Conservation (phyloP, 148 eudicot species). For the Heliamphora exappendiculata region DNA sequence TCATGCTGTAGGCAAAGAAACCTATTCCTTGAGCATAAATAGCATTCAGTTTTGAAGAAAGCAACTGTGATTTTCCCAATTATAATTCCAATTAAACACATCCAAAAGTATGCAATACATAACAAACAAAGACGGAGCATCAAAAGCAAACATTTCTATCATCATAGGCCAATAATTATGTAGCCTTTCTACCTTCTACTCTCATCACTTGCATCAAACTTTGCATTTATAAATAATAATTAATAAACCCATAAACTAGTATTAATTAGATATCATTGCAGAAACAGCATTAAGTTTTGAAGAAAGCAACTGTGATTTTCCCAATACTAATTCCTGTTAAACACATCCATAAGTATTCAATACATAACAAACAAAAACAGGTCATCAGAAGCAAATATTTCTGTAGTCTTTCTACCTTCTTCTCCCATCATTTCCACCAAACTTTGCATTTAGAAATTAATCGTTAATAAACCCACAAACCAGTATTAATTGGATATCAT, state of each 20-base stretch:
- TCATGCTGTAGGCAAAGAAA: slow-evolving; percentile 27
- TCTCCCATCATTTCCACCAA: neutral
- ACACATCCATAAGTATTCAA: neutral
- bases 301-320: slow-evolving; percentile 7
- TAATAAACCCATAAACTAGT: neutral
- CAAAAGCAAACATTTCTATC: too few species aligned
- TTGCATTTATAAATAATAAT: neutral
- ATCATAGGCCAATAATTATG: neutral
- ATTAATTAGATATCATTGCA: neutral
- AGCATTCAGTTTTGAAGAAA: slow-evolving; percentile 9
- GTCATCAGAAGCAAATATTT: too few species aligned
- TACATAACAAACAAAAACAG: neutral
- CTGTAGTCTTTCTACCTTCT: neutral
- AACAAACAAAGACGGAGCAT: neutral
- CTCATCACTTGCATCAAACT: neutral
- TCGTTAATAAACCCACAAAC: neutral
- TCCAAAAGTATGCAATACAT: neutral
- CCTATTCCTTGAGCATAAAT: slow-evolving; percentile 6
- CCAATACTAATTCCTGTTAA: slow-evolving; percentile 15
- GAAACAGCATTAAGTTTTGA: slow-evolving; percentile 4
- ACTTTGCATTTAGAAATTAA: neutral
- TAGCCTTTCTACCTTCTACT: neutral
- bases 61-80: slow-evolving; percentile 7
- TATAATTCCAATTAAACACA: slow-evolving; percentile 12
- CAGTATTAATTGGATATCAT: neutral